These are phyloP conservation scores for Peronospora destructor DNA, from an alignment of 352 stramenopile species.

Conservation along the genomic window DNA sequence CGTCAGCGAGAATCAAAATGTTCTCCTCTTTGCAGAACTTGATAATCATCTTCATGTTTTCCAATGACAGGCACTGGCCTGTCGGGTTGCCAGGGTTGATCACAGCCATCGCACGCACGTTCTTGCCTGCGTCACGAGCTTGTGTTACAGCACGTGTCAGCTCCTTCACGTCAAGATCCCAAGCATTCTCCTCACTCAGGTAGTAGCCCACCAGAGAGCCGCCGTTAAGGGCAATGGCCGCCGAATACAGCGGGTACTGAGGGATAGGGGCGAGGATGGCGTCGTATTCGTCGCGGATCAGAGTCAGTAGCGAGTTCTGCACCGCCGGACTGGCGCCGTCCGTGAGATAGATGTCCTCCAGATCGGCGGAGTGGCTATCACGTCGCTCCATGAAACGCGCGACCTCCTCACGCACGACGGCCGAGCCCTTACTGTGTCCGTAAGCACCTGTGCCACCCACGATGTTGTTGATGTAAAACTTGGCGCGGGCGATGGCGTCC, in stretches of 20 bases:
- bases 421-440: constrained; percentile 87
- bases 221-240: constrained; percentile 92
- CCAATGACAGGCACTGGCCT: constrained; percentile 75
- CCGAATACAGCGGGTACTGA: constrained; percentile 99
- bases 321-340: constrained; percentile 94
- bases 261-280: constrained; percentile 96
- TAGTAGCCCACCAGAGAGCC: constrained; percentile 95
- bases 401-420: constrained; percentile 86
- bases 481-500: constrained; percentile 83
- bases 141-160: constrained; percentile 87
- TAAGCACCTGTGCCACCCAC: constrained; percentile 89
- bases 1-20: constrained; percentile 95
- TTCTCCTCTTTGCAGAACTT: constrained; percentile 92
- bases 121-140: constrained; percentile 85
- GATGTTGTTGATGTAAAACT: constrained; percentile 84
- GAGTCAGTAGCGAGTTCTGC: constrained; percentile 86
- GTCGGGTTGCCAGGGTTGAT: constrained; percentile 99
- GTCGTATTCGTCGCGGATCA: constrained; percentile 85
- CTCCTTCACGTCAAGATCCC: constrained; percentile 86
- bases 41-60: constrained; percentile 94
- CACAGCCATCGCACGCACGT: constrained; percentile 91
- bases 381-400: constrained; percentile 83
- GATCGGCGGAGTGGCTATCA: constrained; percentile 86
- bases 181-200: constrained; percentile 93
- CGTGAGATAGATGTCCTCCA: constrained; percentile 96